Evolutionary conservation across 768 basidiomycete genomes (phyloP).

Genomic region (Naganishia antarctica): DNA sequence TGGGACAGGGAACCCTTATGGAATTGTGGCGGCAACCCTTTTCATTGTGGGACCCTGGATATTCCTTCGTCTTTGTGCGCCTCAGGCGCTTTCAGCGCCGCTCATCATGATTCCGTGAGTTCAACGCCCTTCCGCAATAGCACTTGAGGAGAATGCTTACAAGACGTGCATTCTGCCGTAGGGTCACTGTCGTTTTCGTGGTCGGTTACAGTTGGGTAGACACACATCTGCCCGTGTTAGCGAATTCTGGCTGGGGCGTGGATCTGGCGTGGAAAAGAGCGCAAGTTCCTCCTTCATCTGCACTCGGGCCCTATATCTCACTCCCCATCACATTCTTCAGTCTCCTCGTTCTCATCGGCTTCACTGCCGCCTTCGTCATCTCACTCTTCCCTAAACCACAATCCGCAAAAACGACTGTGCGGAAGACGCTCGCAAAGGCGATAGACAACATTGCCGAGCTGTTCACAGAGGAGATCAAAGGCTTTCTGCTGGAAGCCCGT

Average conservation of each 20-base stretch:
- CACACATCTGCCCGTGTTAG: constrained; percentile 53
- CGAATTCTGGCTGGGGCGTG: constrained; percentile 58
- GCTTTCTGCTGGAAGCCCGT: constrained; percentile 31
- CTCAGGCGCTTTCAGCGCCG: constrained; percentile 40
- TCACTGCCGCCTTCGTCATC: constrained; percentile 56
- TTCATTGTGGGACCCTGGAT: constrained; percentile 55
- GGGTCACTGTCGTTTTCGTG: constrained; percentile 54
- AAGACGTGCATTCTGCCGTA: too few species aligned
- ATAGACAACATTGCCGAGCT: constrained; percentile 52
- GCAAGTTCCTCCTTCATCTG: not conserved
- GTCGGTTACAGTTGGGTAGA: constrained; percentile 62
- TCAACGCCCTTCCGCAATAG: too few species aligned
- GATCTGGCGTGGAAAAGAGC: constrained; percentile 57
- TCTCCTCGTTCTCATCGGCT: constrained; percentile 48
- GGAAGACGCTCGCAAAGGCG: constrained; percentile 52
- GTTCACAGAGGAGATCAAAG: constrained; percentile 44
- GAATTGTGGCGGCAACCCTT: constrained; percentile 54
- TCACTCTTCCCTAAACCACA: constrained; percentile 56
- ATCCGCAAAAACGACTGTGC: constrained; percentile 55
- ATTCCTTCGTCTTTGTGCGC: constrained; percentile 56
- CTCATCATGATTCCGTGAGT: constrained; percentile 50
- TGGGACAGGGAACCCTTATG: constrained; percentile 37
- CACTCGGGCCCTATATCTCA: not conserved
- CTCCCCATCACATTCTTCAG: constrained; percentile 28
- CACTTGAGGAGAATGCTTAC: not conserved